Percentiles rank a stretch among this genome's conserved stretches.
phyloP scores from a whole-genome alignment of 2,329 filamentous ascomycete genomes.

The Arthrinium puccinioides region DNA sequence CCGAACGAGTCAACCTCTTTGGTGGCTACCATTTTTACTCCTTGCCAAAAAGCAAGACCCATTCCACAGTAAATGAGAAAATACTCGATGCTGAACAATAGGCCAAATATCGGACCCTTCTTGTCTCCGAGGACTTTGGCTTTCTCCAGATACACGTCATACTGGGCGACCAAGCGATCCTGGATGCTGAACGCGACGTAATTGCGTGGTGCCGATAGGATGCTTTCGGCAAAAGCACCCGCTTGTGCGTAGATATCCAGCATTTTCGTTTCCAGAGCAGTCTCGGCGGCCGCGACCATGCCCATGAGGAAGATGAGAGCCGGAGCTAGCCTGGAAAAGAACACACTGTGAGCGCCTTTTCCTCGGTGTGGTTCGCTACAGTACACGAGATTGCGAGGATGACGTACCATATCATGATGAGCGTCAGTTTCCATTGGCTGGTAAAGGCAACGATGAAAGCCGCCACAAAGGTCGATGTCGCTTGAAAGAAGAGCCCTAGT shows the following conservation, averaged over 20 bases:
- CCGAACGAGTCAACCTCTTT: neutral
- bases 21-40: neutral
- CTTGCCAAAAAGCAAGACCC: conserved; percentile 1
- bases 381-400: conserved; percentile 26
- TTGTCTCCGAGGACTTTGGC: conserved; percentile 74
- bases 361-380: conserved; percentile 15
- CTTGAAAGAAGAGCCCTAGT: conserved; percentile 3
- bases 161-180: conserved; percentile 80
- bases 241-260: no score
- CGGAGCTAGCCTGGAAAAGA: conserved; percentile 36
- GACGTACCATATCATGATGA: conserved; percentile 15
- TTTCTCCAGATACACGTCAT: conserved; percentile 64
- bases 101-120: conserved; percentile 71
- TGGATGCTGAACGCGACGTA: conserved; percentile 91
- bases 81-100: conserved; percentile 58
- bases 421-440: neutral
- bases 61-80: neutral
- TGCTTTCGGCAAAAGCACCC: no score
- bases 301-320: conserved; percentile 75
- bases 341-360: conserved; percentile 15
- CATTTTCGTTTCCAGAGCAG: no score
- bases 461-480: neutral
- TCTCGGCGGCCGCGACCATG: conserved; percentile 85
- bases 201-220: no score
- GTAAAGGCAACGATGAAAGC: conserved; percentile 1